These are phyloP conservation scores for Nigrospora oryzae DNA, from an alignment of 2,329 filamentous ascomycete genomes.

Conservation along the genomic window DNA sequence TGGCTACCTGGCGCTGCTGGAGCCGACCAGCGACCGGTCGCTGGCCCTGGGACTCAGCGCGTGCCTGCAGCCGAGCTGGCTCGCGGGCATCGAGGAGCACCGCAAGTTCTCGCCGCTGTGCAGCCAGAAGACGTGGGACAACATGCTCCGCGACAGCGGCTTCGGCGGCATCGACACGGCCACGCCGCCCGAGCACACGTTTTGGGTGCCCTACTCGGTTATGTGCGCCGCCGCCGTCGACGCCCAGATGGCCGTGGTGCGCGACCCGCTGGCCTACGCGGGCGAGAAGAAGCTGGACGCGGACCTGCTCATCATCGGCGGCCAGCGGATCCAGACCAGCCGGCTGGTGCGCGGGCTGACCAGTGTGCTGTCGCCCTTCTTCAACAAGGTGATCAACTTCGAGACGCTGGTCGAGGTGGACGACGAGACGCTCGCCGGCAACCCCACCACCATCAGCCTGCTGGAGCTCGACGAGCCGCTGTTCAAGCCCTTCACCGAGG, in stretches of 20 bases:
- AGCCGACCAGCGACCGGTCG: background rate
- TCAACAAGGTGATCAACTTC: background rate
- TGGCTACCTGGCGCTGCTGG: background rate
- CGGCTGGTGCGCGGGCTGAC: background rate
- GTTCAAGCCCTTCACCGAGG: slow-evolving; percentile 8
- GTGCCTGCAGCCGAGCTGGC: background rate
- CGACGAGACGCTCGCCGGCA: background rate
- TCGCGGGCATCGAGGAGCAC: background rate
- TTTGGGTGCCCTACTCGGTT: slow-evolving; percentile 5
- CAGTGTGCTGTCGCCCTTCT: background rate
- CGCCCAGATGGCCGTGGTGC: slow-evolving; percentile 4
- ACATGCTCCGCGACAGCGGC: background rate
- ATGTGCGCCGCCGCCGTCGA: slow-evolving; percentile 24
- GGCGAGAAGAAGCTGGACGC: background rate
- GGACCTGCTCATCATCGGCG: slow-evolving; percentile 8
- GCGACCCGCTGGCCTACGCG: background rate
- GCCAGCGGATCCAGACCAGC: slow-evolving; percentile 1
- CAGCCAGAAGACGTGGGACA: background rate
- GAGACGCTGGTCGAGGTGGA: background rate
- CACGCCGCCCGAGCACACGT: background rate
- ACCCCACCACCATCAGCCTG: slow-evolving; percentile 9
- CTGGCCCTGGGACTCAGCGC: background rate
- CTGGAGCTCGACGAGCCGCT: slow-evolving; percentile 19
- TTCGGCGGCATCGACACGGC: background rate
- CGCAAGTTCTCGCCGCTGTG: background rate